Evolutionary conservation across 768 basidiomycete genomes (phyloP).

Genomic region (Neoboletus magnificus): DNA sequence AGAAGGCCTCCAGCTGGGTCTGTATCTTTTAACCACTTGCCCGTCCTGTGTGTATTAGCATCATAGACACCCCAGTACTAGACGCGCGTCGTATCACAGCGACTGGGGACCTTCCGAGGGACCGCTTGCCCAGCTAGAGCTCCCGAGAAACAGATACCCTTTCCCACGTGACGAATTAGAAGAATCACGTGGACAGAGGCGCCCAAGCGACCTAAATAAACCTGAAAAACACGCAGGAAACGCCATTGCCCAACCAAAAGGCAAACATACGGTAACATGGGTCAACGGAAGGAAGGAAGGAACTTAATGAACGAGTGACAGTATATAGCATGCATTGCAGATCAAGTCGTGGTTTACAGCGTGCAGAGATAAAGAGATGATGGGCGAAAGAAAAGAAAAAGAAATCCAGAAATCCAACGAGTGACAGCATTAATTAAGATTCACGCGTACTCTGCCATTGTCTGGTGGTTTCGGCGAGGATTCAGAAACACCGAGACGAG

Average conservation of each 20-base stretch:
- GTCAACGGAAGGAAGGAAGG: slow-evolving; percentile 7
- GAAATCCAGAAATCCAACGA: slow-evolving; percentile 16
- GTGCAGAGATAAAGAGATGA: slow-evolving; percentile 21
- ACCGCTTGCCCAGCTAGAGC: slow-evolving; percentile 2
- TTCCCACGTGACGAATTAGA: slow-evolving; percentile 23
- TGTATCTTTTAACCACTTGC: background rate
- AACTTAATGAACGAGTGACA: slow-evolving; percentile 8
- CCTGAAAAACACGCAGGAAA: background rate
- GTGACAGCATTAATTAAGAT: slow-evolving; percentile 28
- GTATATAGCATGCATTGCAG: slow-evolving; percentile 23
- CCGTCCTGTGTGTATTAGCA: background rate
- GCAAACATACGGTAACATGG: slow-evolving; percentile 1
- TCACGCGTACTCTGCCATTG: slow-evolving; percentile 35
- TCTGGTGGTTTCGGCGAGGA: slow-evolving; percentile 30
- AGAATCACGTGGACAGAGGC: slow-evolving; percentile 18
- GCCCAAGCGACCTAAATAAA: background rate
- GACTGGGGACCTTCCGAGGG: slow-evolving; percentile 3
- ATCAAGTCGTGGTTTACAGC: slow-evolving; percentile 23
- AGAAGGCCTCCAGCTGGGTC: background rate
- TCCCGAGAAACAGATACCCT: slow-evolving; percentile 4
- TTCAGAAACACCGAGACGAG: slow-evolving; percentile 28
- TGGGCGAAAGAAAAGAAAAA: background rate
- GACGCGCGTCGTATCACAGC: slow-evolving; percentile 1
- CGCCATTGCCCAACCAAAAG: slow-evolving; percentile 5
- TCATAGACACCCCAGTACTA: background rate